These are phyloP conservation scores for Fusarium sp. DNA, from an alignment of 2,329 filamentous ascomycete species.

Conservation along the genomic window DNA sequence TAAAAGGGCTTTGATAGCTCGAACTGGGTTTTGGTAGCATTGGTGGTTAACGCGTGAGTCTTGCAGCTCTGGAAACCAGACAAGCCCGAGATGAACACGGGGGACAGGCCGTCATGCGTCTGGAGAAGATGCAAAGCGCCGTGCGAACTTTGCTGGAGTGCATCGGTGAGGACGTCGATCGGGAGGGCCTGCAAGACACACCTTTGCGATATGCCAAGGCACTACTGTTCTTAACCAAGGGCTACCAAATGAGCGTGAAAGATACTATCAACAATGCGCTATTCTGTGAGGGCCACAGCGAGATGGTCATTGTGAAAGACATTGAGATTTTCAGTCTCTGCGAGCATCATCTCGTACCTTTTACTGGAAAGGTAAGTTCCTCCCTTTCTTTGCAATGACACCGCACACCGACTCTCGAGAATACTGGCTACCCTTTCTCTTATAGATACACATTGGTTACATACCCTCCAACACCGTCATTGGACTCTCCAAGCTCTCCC, in stretches of 20 bases:
- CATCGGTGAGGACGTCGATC: constrained; percentile 74
- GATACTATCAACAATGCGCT: constrained; percentile 94
- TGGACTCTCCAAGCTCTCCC: constrained; percentile 93
- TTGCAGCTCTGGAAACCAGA: not conserved
- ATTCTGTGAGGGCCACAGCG: constrained; percentile 96
- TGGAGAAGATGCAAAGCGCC: constrained; percentile 70
- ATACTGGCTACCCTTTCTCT: not conserved
- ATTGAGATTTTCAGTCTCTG: constrained; percentile 93
- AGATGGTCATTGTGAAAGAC: constrained; percentile 97
- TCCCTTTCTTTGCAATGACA: not conserved
- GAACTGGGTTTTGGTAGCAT: not conserved
- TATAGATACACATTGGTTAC: constrained; percentile 97
- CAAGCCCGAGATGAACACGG: constrained; percentile 61
- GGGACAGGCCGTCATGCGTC: constrained; percentile 58
- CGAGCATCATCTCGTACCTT: constrained; percentile 97
- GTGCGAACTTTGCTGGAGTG: constrained; percentile 76
- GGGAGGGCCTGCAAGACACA: constrained; percentile 74
- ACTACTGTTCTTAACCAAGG: constrained; percentile 94
- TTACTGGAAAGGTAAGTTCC: constrained; percentile 85
- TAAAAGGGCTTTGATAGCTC: not conserved
- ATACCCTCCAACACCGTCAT: constrained; percentile 93
- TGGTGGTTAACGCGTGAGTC: not conserved
- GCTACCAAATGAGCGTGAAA: constrained; percentile 93
- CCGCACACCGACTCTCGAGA: constrained; percentile 2
- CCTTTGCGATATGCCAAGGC: constrained; percentile 94